phyloP scores from a whole-genome alignment of 768 basidiomycete species.

The Lentinula lateritia region DNA sequence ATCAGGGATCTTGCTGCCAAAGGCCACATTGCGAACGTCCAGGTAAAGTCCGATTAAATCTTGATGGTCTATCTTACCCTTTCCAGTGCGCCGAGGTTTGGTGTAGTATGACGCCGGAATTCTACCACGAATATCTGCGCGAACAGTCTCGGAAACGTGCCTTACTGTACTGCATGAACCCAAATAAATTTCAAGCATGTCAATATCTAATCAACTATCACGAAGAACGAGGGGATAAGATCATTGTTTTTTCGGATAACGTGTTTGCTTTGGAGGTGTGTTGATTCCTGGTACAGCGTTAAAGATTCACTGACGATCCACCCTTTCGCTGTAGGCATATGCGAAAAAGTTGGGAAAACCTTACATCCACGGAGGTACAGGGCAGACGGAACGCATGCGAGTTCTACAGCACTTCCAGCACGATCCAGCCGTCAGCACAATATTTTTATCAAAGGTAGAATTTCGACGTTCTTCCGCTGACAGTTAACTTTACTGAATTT shows the following conservation, averaged over 20 bases:
- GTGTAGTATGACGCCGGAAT: constrained; percentile 99
- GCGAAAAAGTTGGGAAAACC: constrained; percentile 90
- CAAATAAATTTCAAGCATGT: constrained; percentile 98
- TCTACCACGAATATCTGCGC: constrained; percentile 94
- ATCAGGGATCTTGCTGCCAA: constrained; percentile 89
- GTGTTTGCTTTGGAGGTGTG: constrained; percentile 92
- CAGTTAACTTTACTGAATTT: neutral
- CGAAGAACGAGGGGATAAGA: constrained; percentile 96
- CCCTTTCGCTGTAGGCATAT: constrained; percentile 57
- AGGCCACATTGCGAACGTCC: constrained; percentile 99
- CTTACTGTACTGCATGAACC: constrained; percentile 99
- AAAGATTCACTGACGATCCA: neutral
- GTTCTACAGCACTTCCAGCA: constrained; percentile 95
- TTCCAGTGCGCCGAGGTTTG: constrained; percentile 95
- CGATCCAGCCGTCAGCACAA: constrained; percentile 93
- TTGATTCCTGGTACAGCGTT: neutral
- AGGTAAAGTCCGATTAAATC: constrained; percentile 47
- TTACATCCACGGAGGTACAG: constrained; percentile 94
- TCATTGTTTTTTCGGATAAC: constrained; percentile 99
- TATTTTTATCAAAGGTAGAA: constrained; percentile 90
- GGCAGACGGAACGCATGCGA: constrained; percentile 92
- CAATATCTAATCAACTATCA: constrained; percentile 99
- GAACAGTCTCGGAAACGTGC: constrained; percentile 92
- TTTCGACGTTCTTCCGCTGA: neutral
- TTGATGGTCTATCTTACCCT: neutral